Conservation (phyloP, 2,329 filamentous ascomycete species). For the Colletotrichum sp. region DNA sequence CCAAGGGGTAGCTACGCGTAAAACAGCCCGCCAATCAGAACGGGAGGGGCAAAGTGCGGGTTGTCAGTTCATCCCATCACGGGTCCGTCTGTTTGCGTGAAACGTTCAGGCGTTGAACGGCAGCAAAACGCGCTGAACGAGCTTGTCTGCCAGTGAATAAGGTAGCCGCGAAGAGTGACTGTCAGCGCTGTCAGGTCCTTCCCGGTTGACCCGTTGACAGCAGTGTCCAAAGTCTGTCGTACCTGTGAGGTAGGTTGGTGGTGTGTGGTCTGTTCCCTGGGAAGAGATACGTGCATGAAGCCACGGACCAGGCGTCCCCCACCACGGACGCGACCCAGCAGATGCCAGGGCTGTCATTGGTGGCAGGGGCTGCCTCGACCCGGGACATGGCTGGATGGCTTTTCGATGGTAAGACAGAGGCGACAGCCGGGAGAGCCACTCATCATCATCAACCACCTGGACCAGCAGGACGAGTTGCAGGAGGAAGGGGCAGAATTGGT, state of each 20-base stretch:
- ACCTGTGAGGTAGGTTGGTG: not conserved
- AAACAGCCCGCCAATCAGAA: not conserved
- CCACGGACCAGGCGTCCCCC: constrained; percentile 11
- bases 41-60: not conserved
- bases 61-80: not conserved
- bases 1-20: not conserved
- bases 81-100: not conserved
- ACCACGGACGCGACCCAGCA: not conserved
- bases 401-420: not conserved
- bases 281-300: constrained; percentile 10
- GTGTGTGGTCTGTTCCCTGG: not conserved
- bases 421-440: not conserved
- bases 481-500: not conserved
- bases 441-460: not conserved
- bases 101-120: not conserved
- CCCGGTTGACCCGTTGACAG: not conserved
- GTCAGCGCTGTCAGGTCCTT: not conserved
- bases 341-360: not conserved
- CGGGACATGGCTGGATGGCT: not conserved
- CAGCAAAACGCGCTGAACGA: not conserved
- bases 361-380: not conserved
- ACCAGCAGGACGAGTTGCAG: not conserved
- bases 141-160: not conserved
- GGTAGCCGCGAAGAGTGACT: not conserved
- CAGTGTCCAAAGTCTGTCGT: not conserved